A percentile compares a stretch with the other conserved stretches of the same genome.
Evolutionary conservation across 2,329 filamentous ascomycete genomes (phyloP).

Genomic region (Trichoderma aggressivum): DNA sequence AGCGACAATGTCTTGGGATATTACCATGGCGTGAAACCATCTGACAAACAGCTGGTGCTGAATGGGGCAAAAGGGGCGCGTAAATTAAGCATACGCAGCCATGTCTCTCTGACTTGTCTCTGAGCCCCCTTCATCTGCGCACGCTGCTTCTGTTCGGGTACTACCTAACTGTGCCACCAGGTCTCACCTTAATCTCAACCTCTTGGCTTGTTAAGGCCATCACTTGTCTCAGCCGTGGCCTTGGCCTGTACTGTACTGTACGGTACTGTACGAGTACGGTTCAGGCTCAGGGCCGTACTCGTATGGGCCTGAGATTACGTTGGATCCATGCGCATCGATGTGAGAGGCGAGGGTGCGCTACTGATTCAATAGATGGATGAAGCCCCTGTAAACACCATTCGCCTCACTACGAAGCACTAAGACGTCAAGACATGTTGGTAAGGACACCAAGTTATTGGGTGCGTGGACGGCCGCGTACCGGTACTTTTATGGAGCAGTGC

Average conservation of each 20-base stretch:
- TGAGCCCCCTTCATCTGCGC: conserved; percentile 7
- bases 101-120: conserved; percentile 14
- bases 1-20: conserved; percentile 8
- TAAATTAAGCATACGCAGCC: conserved; percentile 18
- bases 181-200: conserved; percentile 17
- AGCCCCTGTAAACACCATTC: conserved; percentile 13
- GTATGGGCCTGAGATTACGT: background rate
- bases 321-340: background rate
- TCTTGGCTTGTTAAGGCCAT: conserved; percentile 12
- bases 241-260: conserved; percentile 1
- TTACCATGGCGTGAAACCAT: conserved; percentile 14
- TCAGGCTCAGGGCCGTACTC: conserved; percentile 6
- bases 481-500: background rate
- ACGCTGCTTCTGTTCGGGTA: background rate
- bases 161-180: conserved; percentile 2
- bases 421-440: background rate
- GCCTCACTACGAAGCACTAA: conserved; percentile 11
- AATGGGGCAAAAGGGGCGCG: background rate
- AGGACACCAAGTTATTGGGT: background rate
- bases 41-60: background rate
- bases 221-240: conserved; percentile 7
- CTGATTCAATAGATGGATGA: background rate
- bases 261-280: background rate
- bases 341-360: background rate
- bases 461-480: background rate